Percentiles rank a stretch among this genome's conserved stretches.
phyloP scores from a whole-genome alignment of 805 yeast species.

The Candida glaebosa region DNA sequence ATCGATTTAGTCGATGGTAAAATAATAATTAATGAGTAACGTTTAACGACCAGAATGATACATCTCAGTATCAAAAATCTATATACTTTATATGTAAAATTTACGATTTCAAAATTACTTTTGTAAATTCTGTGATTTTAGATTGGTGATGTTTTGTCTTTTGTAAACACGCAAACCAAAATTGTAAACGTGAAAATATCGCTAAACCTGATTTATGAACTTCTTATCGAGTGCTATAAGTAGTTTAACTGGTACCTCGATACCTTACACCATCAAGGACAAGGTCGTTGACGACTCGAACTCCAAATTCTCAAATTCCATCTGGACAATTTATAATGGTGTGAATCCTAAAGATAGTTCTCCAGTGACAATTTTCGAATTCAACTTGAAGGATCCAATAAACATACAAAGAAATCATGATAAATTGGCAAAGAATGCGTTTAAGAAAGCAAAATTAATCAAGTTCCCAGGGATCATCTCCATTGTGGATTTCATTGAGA shows the following conservation, averaged over 20 bases:
- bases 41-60: not conserved
- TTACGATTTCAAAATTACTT: not conserved
- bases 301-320: conserved; percentile 25
- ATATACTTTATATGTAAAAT: not conserved
- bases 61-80: not conserved
- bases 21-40: not conserved
- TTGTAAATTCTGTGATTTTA: too few relatives aligned
- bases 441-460: conserved; percentile 49
- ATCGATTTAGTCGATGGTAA: not conserved
- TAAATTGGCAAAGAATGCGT: conserved; percentile 34
- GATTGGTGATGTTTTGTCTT: not conserved
- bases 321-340: conserved; percentile 69
- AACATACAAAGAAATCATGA: conserved; percentile 20
- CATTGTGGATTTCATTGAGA: conserved; percentile 61
- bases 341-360: conserved; percentile 45
- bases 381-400: conserved; percentile 43
- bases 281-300: conserved; percentile 28
- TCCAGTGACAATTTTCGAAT: conserved; percentile 63
- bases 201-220: conserved; percentile 44
- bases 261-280: conserved; percentile 57
- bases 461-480: conserved; percentile 68
- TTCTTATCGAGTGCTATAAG: conserved; percentile 63
- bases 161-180: not conserved
- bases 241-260: conserved; percentile 51
- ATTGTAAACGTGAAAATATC: not conserved